Percentiles rank a stretch among this genome's conserved stretches.
These are phyloP conservation scores for Ceratocystis alfenasii DNA, from an alignment of 2,329 filamentous ascomycete genomes.

Conservation along the genomic window DNA sequence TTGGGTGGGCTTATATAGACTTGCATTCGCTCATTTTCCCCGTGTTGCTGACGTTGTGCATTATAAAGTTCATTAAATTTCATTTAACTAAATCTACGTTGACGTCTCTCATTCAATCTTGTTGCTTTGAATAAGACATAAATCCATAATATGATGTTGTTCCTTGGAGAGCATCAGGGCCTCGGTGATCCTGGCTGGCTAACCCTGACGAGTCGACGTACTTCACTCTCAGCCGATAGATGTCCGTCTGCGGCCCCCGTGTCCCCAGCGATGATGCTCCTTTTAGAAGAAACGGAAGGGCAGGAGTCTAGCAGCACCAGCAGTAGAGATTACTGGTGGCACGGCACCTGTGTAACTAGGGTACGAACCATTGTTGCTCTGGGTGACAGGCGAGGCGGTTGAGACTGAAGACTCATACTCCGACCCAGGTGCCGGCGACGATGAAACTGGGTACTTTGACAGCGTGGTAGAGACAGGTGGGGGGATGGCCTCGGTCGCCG, in stretches of 20 bases:
- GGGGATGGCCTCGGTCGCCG: not conserved
- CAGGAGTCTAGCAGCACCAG: conserved; percentile 16
- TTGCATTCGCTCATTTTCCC: not conserved
- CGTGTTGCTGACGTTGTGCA: not conserved
- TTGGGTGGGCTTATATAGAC: conserved; percentile 3
- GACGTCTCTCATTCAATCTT: not conserved
- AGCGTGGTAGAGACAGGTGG: not conserved
- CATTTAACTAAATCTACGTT: not conserved
- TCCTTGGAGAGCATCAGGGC: too few relatives aligned
- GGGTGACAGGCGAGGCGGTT: not conserved
- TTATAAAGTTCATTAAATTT: not conserved
- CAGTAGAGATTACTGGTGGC: conserved; percentile 14
- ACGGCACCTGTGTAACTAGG: conserved; percentile 7
- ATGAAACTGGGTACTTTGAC: not conserved
- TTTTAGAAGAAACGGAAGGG: conserved; percentile 10
- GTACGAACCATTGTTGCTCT: conserved; percentile 12
- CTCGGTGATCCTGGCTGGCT: too few relatives aligned
- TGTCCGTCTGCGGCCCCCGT: not conserved
- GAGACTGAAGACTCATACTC: conserved; percentile 2
- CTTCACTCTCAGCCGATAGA: not conserved
- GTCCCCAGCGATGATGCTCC: not conserved
- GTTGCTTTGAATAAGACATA: not conserved
- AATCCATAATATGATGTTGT: not conserved
- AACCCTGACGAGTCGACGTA: too few relatives aligned
- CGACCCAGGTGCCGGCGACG: not conserved